These are phyloP conservation scores for Zopfia rhizophila DNA, from an alignment of 2,329 filamentous ascomycete species.

Conservation along the genomic window DNA sequence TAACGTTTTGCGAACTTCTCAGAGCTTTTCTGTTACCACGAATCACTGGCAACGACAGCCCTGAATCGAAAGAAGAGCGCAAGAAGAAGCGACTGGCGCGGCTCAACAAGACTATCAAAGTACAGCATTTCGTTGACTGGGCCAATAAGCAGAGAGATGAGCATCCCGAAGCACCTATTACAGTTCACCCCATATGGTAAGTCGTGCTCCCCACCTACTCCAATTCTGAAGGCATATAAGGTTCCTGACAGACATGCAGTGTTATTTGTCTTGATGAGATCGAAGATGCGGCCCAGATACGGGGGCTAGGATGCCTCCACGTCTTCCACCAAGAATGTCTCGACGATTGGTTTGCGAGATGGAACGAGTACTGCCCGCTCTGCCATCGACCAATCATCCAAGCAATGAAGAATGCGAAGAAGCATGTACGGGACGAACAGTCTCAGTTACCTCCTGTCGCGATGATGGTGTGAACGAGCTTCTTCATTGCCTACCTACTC, in stretches of 20 bases:
- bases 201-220: neutral
- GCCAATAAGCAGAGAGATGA: conserved; percentile 33
- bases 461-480: conserved; percentile 36
- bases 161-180: conserved; percentile 24
- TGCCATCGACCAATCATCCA: conserved; percentile 51
- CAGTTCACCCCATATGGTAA: conserved; percentile 39
- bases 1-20: neutral
- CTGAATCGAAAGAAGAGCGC: conserved; percentile 31
- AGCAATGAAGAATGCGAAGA: conserved; percentile 22
- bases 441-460: conserved; percentile 28
- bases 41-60: conserved; percentile 19
- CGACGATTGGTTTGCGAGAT: conserved; percentile 50
- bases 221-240: conserved; percentile 12
- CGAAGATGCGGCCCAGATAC: conserved; percentile 43
- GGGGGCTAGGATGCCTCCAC: conserved; percentile 47
- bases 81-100: conserved; percentile 41
- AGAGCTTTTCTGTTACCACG: conserved; percentile 37
- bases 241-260: conserved; percentile 23
- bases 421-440: conserved; percentile 14
- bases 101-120: conserved; percentile 43
- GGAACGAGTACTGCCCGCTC: conserved; percentile 51
- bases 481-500: no score
- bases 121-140: conserved; percentile 48
- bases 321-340: conserved; percentile 50
- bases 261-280: conserved; percentile 52